These are phyloP conservation scores for Acanthochlamys bracteata DNA, from an alignment of 106 monocot genomes.

Conservation along the genomic window DNA sequence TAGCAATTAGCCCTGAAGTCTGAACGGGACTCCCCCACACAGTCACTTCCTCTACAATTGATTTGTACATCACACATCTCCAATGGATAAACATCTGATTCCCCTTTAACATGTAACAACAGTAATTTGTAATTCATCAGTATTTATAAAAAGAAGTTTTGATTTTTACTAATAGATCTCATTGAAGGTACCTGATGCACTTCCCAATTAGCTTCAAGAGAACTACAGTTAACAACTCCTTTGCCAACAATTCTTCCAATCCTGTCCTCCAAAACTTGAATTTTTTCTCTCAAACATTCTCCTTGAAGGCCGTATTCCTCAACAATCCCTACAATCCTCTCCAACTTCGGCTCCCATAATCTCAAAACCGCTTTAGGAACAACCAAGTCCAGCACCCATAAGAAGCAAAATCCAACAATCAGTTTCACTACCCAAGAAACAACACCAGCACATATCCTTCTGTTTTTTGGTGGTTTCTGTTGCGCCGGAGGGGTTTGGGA, in stretches of 20 bases:
- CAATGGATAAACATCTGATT: constrained; percentile 37
- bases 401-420: constrained; percentile 13
- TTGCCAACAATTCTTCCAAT: constrained; percentile 22
- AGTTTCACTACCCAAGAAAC: constrained; percentile 7
- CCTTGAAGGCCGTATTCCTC: constrained; percentile 19
- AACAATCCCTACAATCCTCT: constrained; percentile 26
- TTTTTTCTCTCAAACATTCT: constrained; percentile 26
- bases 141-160: no score
- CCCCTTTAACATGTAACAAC: constrained; percentile 22
- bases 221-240: constrained; percentile 38
- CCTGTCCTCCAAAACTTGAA: constrained; percentile 32
- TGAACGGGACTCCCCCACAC: constrained; percentile 67
- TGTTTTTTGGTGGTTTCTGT: constrained; percentile 5
- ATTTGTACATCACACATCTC: constrained; percentile 33
- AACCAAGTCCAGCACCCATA: constrained; percentile 30
- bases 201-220: constrained; percentile 24
- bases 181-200: neutral
- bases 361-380: constrained; percentile 14
- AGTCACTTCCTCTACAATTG: constrained; percentile 48
- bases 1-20: constrained; percentile 34
- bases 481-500: constrained; percentile 35
- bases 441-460: neutral
- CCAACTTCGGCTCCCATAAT: constrained; percentile 29
- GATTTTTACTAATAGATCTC: no score
- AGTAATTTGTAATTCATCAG: no score